Base-by-base conservation (phyloP, 108 stramenopile genomes). In the Schizochytrium sp. region DNA sequence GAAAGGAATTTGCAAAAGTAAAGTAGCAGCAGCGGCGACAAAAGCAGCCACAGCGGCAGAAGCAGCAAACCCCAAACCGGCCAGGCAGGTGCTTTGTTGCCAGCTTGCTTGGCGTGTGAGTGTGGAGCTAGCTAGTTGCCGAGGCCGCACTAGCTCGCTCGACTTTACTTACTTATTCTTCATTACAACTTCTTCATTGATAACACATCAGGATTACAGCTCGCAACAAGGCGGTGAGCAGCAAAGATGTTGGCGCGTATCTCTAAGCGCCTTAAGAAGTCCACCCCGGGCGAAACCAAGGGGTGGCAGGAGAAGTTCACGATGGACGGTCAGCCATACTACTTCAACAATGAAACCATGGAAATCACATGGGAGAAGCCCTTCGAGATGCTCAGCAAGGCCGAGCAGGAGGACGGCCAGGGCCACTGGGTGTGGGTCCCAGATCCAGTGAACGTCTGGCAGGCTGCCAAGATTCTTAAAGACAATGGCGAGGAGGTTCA, bases 331-430 rank as follows among this genome's bases (percentile, higher is more conserved):
- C 87, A 91, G 15, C 91, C 92, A 40, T 92, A 91, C 88, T 92
- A 88, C 91, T 92, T 89, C 60, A 91, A 92, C 89, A 88, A 89
- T 41, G 76, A 87, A 47, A 91, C 89, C 64, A 90, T 91, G 76
- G 89, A 91, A 15, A 56, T 91, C 12, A 87, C 89, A n/a, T 92
- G 92, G 92, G 92, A 92, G 42, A 92, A 92, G 90, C 92, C 92
- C 12, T 89, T 91, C 88, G 88, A 83, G 47, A 91, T 92, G 41
- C 89, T 89, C 87, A 88, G 90, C 76, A 83, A 83, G 76, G 76
- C 47, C 76, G 76, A 83, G 76, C 76, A 83, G 76, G 76, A 83
- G 76, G 53, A 55, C 50, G 53, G 47, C 50, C 47, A 83, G 50
- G 76, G 60, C 59, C n/a, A 61, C 61, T 56, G 47, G 46, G 88